A percentile compares a stretch with the other conserved stretches of the same genome.
Conservation (phyloP, 2,329 filamentous ascomycete species). For the Sarocladium brachiariae region DNA sequence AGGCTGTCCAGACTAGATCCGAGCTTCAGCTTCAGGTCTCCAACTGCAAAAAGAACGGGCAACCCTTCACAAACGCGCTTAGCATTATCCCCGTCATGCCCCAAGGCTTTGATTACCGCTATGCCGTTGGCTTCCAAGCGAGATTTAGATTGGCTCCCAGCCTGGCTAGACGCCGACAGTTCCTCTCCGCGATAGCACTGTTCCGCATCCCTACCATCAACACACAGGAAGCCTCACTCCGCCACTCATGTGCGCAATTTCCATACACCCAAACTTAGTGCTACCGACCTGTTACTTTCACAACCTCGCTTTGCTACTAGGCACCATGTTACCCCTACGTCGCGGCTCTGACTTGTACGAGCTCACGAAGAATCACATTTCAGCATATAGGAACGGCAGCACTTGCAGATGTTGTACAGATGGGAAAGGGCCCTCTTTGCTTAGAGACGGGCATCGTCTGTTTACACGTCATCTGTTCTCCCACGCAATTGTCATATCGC, state of each 20-base stretch:
- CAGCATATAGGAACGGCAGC: neutral
- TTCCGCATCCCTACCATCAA: neutral
- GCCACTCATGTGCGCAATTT: neutral
- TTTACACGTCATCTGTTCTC: neutral
- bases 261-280: no score
- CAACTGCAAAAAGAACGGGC: constrained; percentile 77
- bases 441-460: neutral
- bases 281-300: neutral
- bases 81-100: constrained; percentile 77
- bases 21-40: constrained; percentile 52
- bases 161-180: neutral
- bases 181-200: neutral
- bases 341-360: neutral
- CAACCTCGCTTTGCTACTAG: constrained; percentile 5
- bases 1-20: constrained; percentile 34
- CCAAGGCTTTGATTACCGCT: constrained; percentile 58
- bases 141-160: constrained; percentile 36
- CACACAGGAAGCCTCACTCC: neutral
- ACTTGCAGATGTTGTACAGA: constrained; percentile 4
- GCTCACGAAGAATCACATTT: neutral
- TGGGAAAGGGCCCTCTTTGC: neutral
- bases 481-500: neutral
- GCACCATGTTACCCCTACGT: constrained; percentile 6
- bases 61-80: constrained; percentile 72
- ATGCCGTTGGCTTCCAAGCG: constrained; percentile 76